A percentile compares a stretch with the other conserved stretches of the same genome.
phyloP scores from a whole-genome alignment of 2,329 filamentous ascomycete species.

The Cladorrhinum sp. region DNA sequence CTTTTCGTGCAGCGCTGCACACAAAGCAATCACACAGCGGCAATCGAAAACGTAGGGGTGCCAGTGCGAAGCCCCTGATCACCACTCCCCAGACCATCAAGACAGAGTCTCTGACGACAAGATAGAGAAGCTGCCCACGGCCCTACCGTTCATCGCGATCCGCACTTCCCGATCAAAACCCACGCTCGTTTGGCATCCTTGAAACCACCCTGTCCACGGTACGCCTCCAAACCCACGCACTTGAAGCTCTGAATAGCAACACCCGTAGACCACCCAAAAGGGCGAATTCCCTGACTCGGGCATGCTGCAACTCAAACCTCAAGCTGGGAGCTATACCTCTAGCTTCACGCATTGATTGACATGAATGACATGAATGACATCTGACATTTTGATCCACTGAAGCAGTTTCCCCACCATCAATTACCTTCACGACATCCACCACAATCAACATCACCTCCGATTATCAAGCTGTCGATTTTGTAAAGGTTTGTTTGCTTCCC shows the following conservation, averaged over 20 bases:
- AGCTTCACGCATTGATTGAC: neutral
- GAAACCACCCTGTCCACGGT: constrained; percentile 1
- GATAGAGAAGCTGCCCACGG: constrained; percentile 13
- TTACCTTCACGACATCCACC: neutral
- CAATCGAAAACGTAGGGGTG: constrained; percentile 27
- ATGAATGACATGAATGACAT: constrained; percentile 1
- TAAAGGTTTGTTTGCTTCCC: neutral
- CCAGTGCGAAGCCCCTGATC: constrained; percentile 28
- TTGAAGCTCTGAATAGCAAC: constrained; percentile 8
- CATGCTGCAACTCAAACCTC: neutral
- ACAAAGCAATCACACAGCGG: constrained; percentile 16
- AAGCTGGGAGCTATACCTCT: neutral
- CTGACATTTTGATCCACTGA: constrained; percentile 1
- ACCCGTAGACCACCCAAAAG: neutral
- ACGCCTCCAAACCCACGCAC: neutral
- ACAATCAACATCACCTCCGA: neutral
- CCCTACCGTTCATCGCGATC: constrained; percentile 8
- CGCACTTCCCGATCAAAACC: constrained; percentile 4
- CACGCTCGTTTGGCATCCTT: constrained; percentile 5
- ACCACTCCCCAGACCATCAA: constrained; percentile 20
- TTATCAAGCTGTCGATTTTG: neutral
- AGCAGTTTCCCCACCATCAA: neutral
- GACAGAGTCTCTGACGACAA: constrained; percentile 27
- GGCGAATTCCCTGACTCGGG: constrained; percentile 6
- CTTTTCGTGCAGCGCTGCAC: constrained; percentile 13